Base-by-base conservation (phyloP, 2,329 filamentous ascomycete species). In the Corniculantispora saksenae region DNA sequence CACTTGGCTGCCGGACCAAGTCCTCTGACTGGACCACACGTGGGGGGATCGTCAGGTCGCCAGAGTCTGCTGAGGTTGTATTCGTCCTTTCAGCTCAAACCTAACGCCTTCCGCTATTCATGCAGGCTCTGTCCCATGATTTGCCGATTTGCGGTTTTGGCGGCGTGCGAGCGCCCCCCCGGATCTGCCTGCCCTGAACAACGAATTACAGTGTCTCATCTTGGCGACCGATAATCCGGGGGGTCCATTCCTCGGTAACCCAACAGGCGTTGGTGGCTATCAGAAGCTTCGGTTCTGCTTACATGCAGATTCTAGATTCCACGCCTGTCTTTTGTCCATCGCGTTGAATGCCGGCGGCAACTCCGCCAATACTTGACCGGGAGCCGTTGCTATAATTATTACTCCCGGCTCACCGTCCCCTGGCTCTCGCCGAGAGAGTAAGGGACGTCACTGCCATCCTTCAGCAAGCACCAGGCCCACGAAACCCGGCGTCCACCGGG, bases 1-100 rank as follows among this genome's bases (percentile, higher is more conserved):
- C 57, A 60, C 43, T 29, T 60, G 57, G 43, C 21, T 17, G 23
- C 58, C 58, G 43, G 23, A 45, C 51, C 10, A 7, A 61, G 58
- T 53, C 48, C 47, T 51, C 47, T 51, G 23, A 61, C 58, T 53
- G 53, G 23, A 23, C 58, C 47, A 43, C 58, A 61, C 58, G 58
- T 61, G 58, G 58, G 32, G 48, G 12, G 58, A 61, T 61, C 48
- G 47, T 61, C 58, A 61, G 58, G 58, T 53, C 47, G 19, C n/a
- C 48, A 61, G 29, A 38, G 47, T 45, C 48, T 61, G 23, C 23
- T 61, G 48, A 45, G 58, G 32, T 17, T 53, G 58, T 43, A 51
- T 51, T 43, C 32, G 10, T 19, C 29, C 23, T n/a, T 61, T 61
- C 58, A 61, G 58, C 47, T 61, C 58, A 21, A 57, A 43, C 21